Evolutionary conservation across 2,329 filamentous ascomycete genomes (phyloP).

Genomic region (Curvularia verruculosa): DNA sequence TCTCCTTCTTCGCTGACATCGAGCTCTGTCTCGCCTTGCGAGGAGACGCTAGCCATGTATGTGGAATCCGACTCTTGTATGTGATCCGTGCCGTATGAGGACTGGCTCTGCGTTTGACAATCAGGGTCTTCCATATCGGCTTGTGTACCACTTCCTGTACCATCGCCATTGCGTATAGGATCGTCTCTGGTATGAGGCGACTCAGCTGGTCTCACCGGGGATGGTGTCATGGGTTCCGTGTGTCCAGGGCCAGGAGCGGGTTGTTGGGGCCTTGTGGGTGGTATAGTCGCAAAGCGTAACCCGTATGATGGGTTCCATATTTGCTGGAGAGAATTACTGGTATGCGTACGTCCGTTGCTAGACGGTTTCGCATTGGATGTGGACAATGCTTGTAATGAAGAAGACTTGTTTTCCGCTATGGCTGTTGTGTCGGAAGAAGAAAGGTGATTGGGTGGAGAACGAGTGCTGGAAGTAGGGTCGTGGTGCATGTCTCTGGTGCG

Average conservation of each 20-base stretch:
- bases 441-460: not conserved
- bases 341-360: not conserved
- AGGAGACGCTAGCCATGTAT: not conserved
- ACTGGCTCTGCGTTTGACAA: not conserved
- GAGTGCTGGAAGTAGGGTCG: not conserved
- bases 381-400: conserved; percentile 1
- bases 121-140: not conserved
- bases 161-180: not conserved
- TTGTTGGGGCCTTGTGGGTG: not conserved
- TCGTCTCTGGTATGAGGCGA: not conserved
- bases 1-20: conserved; percentile 17
- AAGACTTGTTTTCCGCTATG: not conserved
- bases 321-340: conserved; percentile 3
- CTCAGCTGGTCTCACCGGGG: not conserved
- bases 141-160: not conserved
- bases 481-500: conserved; percentile 3
- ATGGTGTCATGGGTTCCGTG: not conserved
- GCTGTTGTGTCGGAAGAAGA: not conserved
- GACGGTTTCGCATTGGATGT: conserved; percentile 5
- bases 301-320: conserved; percentile 12
- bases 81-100: not conserved
- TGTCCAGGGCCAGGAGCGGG: not conserved
- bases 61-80: not conserved
- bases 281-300: conserved; percentile 19
- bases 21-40: conserved; percentile 6